Evolutionary conservation across 208 protist genomes (phyloP).

Genomic region (Leishmania aethiopica): DNA sequence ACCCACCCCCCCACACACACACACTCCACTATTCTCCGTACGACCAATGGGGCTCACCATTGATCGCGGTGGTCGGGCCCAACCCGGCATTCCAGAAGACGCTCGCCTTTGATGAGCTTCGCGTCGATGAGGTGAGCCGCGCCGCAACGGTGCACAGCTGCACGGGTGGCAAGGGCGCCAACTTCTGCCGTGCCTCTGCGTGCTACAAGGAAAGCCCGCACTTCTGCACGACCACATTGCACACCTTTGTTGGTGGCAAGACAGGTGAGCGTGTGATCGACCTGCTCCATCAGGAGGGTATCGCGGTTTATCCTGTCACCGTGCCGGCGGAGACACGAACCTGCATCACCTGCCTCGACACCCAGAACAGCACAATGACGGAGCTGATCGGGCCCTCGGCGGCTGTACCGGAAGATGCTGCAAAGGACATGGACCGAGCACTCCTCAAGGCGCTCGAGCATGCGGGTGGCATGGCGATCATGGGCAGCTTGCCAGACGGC

Average conservation of each 20-base stretch:
- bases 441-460: constrained; percentile 14
- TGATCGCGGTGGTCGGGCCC: constrained; percentile 36
- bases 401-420: constrained; percentile 26
- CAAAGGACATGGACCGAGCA: constrained; percentile 21
- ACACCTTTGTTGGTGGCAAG: constrained; percentile 35
- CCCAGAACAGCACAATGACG: constrained; percentile 32
- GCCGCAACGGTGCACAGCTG: constrained; percentile 22
- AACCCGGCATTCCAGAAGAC: constrained; percentile 46
- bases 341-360: constrained; percentile 41
- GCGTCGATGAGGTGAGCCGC: constrained; percentile 35
- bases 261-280: constrained; percentile 26
- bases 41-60: not conserved
- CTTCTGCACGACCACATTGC: constrained; percentile 20
- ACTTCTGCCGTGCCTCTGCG: constrained; percentile 38
- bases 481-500: constrained; percentile 40
- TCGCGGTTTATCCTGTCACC: constrained; percentile 16
- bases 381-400: constrained; percentile 45
- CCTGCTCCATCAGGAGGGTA: constrained; percentile 28
- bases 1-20: not conserved
- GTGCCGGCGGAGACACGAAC: constrained; percentile 37
- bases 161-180: constrained; percentile 46
- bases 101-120: constrained; percentile 32
- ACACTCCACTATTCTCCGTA: not conserved
- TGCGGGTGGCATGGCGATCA: constrained; percentile 35
- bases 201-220: constrained; percentile 25